Evolutionary conservation across 1,284 basidiomycete genomes (phyloP).

Genomic region (Pascua guehoae): DNA sequence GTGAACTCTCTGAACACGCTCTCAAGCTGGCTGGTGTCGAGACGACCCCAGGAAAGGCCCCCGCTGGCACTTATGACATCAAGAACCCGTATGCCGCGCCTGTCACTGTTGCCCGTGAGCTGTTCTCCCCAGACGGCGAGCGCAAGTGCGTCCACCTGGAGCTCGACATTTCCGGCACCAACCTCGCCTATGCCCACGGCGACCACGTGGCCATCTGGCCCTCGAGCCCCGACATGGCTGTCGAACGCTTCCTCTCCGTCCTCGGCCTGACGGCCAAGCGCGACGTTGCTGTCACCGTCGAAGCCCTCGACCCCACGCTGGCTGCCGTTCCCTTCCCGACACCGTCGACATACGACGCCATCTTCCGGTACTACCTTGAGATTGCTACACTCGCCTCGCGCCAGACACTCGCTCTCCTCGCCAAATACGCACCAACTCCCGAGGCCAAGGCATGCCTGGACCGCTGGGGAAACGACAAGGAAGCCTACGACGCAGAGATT

Average conservation of each 20-base stretch:
- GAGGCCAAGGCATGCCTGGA: slow-evolving; percentile 71
- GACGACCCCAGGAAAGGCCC: slow-evolving; percentile 52
- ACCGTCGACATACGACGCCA: slow-evolving; percentile 88
- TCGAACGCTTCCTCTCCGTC: slow-evolving; percentile 78
- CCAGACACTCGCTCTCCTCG: slow-evolving; percentile 80
- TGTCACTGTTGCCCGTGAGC: slow-evolving; percentile 70
- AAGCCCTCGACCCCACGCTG: slow-evolving; percentile 91
- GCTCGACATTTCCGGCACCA: slow-evolving; percentile 88
- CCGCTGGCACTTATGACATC: slow-evolving; percentile 60
- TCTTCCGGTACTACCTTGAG: slow-evolving; percentile 94
- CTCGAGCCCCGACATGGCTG: slow-evolving; percentile 85
- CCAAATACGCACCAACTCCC: slow-evolving; percentile 80
- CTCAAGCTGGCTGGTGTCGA: slow-evolving; percentile 50
- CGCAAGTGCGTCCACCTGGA: slow-evolving; percentile 95
- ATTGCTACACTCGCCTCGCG: slow-evolving; percentile 88
- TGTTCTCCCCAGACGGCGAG: slow-evolving; percentile 70
- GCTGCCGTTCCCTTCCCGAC: slow-evolving; percentile 99
- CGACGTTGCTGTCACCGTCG: slow-evolving; percentile 80
- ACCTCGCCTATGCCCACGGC: slow-evolving; percentile 94
- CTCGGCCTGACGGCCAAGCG: slow-evolving; percentile 73
- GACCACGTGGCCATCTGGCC: slow-evolving; percentile 98
- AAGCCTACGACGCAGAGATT: slow-evolving; percentile 71
- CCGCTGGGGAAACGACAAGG: slow-evolving; percentile 79
- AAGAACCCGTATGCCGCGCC: slow-evolving; percentile 95
- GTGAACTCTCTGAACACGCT: slow-evolving; percentile 84